Evolutionary conservation across 75 land plant genomes (phyloP), one percentile per base, ranked within the genome.

Genomic region (Picea glauca): DNA sequence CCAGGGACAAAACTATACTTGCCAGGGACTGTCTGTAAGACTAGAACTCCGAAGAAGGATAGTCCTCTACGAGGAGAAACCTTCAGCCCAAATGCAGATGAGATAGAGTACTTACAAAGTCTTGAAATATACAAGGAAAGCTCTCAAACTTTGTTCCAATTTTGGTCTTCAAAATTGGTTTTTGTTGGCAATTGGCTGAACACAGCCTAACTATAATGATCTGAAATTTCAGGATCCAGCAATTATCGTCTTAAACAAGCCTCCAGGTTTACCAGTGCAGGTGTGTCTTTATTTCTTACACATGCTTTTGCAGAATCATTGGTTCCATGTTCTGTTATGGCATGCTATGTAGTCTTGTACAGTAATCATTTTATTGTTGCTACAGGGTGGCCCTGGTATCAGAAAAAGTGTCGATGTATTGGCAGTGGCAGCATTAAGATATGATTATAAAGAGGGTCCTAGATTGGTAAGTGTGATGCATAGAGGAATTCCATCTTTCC

Each of bases 241-340:
- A 9, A 88, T 95, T 18, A 84, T 95, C 70, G 92, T 88, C 30
- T 26, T 95, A 67, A 95, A 95, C 72, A 95, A 95, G 78, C 98
- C 98, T 62, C 87, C 85, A 63, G 98, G 98, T 17, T 58, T 95
- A 86, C 91, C 98, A 38, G 96, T 93, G 43, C 98, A 95, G 91
- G 95, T 93, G n/a, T 75, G 83, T 57, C 50, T 26, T 70, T 50
- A 9, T 70, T 40, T 70, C 26, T 20, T 40, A 21, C 17, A 7
- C 35, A 7, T 7, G 18, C 20, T 40, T 70, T 20, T n/a, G 8
- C 13, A 40, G 74, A 20, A 40, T n/a, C 40, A 43, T 6, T 43
- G 56, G 54, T 70, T 70, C 20, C 46, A 40, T 70, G 46, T 20
- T 40, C 21, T 40, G 15, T 15, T 15, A 68, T 68, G 72, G 72